Base-by-base conservation (phyloP, 2,329 filamentous ascomycete genomes). In the Paecilomyces dactylethromorphus region DNA sequence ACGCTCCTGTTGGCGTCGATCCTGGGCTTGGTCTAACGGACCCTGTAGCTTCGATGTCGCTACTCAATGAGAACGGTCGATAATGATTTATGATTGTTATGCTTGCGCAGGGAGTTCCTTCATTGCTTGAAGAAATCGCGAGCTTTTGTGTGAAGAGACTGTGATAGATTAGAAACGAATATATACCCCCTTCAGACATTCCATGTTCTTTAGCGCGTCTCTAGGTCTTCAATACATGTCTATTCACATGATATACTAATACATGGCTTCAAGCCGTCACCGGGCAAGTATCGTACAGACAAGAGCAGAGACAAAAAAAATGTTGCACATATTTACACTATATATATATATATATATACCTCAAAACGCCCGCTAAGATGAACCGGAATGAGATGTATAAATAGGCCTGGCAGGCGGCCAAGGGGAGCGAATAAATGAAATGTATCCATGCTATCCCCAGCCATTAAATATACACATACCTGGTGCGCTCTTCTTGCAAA, bases 41-140 rank as follows among this genome's bases (percentile, higher is more conserved):
- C 12, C 13, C 39, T 32, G 29, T 5, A 32, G 32, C 55, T 26
- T 18, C 31, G 39, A 18, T 22, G 13, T 39, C 60, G 11, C 58
- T 57, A 21, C 35, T 53, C 21, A 49, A 64, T 59, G 63, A 67
- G 52, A 65, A 63, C 58, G 60, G 59, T 58, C 10, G 53, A 18
- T 24, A 31, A 56, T 26, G 32, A 54, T 58, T 53, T 54, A 32
- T 11, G 24, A 54, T 59, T 39, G 52, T 32, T 24, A 18, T 7
- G 32, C 15, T 8, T 21, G 15, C 18, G 39, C 18, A 18, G 39
- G 26, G 39, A 45, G 3, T 18, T n/a, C 18, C 18, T 18, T 18
- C 8, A 45, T 18, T 2, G 39, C 7, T 45, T 33, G 39, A 45
- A 33, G 52, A 24, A 5, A 7, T 18, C 18, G 2, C 18, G 18